Evolutionary conservation across 1,139 yeast species (phyloP).

Genomic region (Candida albicans): DNA sequence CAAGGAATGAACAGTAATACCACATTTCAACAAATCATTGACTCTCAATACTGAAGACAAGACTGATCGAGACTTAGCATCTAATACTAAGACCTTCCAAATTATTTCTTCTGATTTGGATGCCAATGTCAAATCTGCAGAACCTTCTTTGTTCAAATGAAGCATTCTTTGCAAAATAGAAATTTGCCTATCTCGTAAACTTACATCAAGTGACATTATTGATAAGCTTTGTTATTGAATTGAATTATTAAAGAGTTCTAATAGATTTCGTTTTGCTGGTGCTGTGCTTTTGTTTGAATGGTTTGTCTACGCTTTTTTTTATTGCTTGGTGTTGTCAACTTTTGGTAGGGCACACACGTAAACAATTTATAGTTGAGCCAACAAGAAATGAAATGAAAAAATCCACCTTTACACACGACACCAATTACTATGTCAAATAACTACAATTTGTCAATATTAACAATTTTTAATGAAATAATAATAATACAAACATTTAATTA

Average conservation of each 20-base stretch:
- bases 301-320: neutral
- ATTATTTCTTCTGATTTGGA: conserved; percentile 61
- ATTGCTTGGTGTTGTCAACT: neutral
- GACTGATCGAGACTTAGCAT: conserved; percentile 75
- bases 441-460: no score
- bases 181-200: conserved; percentile 38
- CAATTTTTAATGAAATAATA: no score
- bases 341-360: neutral
- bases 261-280: no score
- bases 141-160: conserved; percentile 64
- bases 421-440: no score
- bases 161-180: conserved; percentile 76
- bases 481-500: no score
- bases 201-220: conserved; percentile 20
- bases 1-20: conserved; percentile 84
- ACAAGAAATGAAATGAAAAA: no score
- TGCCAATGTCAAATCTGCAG: conserved; percentile 53
- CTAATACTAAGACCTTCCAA: conserved; percentile 94
- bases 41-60: conserved; percentile 88
- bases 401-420: no score
- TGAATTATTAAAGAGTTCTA: no score
- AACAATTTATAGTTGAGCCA: no score
- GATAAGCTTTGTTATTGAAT: neutral
- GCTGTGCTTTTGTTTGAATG: neutral
- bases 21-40: conserved; percentile 83